Evolutionary conservation across 768 basidiomycete genomes (phyloP).

Genomic region (Lactarius pseudohatsudake): DNA sequence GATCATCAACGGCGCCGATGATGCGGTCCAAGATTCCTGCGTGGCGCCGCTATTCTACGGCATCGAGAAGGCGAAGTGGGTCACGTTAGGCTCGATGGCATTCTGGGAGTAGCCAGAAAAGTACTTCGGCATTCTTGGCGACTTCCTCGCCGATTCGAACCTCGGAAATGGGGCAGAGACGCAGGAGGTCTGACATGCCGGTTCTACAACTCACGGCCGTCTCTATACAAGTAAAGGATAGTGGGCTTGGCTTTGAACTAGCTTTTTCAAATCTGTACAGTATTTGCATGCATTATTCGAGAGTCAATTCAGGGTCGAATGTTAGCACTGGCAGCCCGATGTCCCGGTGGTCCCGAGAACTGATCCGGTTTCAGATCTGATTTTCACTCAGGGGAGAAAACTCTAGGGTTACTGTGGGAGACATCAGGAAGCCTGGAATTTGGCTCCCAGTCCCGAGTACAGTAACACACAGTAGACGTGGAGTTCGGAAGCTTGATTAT

Average conservation of each 20-base stretch:
- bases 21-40: conserved; percentile 15
- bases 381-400: neutral
- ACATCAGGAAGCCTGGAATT: neutral
- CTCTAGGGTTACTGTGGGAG: neutral
- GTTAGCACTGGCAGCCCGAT: neutral
- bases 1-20: conserved; percentile 29
- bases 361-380: neutral
- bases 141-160: conserved; percentile 16
- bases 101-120: conserved; percentile 28
- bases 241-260: neutral
- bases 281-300: neutral
- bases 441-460: neutral
- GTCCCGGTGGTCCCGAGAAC: neutral
- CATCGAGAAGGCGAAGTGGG: neutral
- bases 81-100: conserved; percentile 21
- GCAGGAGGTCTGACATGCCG: neutral
- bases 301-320: neutral
- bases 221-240: neutral
- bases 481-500: neutral
- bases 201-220: neutral
- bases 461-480: neutral
- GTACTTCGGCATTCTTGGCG: conserved; percentile 25
- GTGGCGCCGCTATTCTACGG: conserved; percentile 12
- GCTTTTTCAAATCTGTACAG: neutral
- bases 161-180: neutral